Conservation (phyloP, 768 basidiomycete species). For the Sarcomyxa edulis region DNA sequence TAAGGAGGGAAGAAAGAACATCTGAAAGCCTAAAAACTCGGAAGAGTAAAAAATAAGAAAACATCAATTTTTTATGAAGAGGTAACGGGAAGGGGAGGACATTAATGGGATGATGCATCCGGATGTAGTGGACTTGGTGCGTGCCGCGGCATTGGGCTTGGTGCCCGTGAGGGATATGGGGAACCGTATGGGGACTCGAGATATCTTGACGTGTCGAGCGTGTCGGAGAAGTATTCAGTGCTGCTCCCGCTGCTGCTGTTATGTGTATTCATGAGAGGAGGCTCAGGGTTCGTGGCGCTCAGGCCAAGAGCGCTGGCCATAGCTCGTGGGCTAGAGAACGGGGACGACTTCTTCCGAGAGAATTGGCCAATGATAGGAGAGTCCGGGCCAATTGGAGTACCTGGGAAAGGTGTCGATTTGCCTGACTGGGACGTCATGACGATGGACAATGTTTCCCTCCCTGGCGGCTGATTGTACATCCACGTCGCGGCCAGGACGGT, state of each 20-base stretch:
- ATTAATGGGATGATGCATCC: too few species aligned
- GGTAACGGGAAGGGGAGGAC: too few species aligned
- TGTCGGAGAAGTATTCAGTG: constrained; percentile 17
- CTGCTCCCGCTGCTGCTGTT: constrained; percentile 13
- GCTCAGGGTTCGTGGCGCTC: constrained; percentile 16
- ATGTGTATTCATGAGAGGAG: too few species aligned
- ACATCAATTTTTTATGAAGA: too few species aligned
- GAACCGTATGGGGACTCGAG: constrained; percentile 36
- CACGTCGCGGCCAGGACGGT: constrained; percentile 88
- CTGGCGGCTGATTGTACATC: constrained; percentile 84
- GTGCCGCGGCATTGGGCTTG: too few species aligned
- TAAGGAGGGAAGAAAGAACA: too few species aligned
- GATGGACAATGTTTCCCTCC: constrained; percentile 19
- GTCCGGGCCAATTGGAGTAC: constrained; percentile 39
- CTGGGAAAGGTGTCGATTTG: constrained; percentile 32
- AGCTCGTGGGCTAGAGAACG: constrained; percentile 45
- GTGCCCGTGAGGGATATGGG: constrained; percentile 31
- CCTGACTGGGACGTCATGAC: neutral
- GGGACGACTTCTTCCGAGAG: constrained; percentile 35
- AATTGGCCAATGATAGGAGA: constrained; percentile 62
- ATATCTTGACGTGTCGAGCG: constrained; percentile 29
- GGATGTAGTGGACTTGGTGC: too few species aligned
- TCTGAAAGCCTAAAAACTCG: too few species aligned
- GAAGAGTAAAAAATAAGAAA: too few species aligned
- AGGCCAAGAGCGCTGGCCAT: constrained; percentile 47